Base-by-base conservation (phyloP, 2,329 filamentous ascomycete genomes). In the Fusarium pseudoanthophilum region DNA sequence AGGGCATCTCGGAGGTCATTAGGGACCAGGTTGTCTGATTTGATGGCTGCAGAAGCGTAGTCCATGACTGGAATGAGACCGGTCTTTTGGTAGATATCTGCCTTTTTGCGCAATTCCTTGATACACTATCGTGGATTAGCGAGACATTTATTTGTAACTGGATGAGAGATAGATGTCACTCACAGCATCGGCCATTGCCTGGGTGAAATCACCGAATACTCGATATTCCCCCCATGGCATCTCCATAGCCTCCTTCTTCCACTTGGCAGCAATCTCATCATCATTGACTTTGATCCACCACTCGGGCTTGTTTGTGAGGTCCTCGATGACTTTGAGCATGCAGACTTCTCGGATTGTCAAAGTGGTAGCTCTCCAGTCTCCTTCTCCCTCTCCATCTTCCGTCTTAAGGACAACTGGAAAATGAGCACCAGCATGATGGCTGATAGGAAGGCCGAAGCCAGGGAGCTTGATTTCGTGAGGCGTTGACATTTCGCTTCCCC, bases 1-100 rank as follows among this genome's bases (percentile, higher is more conserved):
- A 92, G 81, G 2, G 81, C 78, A 2, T 84, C 21, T 9, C 65
- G 61, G 6, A 82, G 73, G 1, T 71, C 72, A 1, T 75, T 49
- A 2, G 75, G 51, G 18, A 82, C 49, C 37, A 80, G 53, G 5
- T 65, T 74, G 53, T 84, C 82, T 0, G 82, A 82, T 69, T 84
- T 83, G 71, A 84, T 72, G 48, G 77, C 81, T 52, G 73, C 76
- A 10, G 76, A 72, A 15, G 64, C 71, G 28, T 79, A 79, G 61
- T 83, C 82, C 49, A 82, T 74, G 28, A 82, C 74, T 10, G 81
- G 79, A 4, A 83, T 75, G 1, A 83, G 64, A 1, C 81, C 76
- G 1, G 80, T 81, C 24, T 77, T 55, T 60, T 83, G 70, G 34
- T 79, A 83, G 4, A 82, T 46, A 2, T 74, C 71, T 20, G 82